These are phyloP conservation scores for Wallacemonas collosoma DNA, from an alignment of 208 protist genomes.

Conservation along the genomic window DNA sequence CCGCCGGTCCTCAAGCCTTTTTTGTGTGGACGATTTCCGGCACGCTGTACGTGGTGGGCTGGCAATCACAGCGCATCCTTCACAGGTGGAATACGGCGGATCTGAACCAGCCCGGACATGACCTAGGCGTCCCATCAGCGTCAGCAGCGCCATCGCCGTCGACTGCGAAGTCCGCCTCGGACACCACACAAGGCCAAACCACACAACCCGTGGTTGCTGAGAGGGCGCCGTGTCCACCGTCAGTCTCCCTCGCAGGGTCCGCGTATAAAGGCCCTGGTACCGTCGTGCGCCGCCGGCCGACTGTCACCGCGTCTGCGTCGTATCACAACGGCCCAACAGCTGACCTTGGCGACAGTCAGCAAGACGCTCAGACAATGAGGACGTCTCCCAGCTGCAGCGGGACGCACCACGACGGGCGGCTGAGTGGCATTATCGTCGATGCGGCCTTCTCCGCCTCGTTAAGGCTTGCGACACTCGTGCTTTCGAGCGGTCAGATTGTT, in stretches of 20 bases:
- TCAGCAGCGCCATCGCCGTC: not conserved
- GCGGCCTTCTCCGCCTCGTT: slow-evolving; percentile 32
- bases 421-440: slow-evolving; percentile 51
- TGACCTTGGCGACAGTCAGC: not conserved
- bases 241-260: not conserved
- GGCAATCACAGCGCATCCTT: slow-evolving; percentile 47
- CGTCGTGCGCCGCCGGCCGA: not conserved
- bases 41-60: slow-evolving; percentile 65
- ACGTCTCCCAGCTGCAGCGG: too few relatives aligned
- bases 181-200: too few relatives aligned
- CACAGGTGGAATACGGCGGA: slow-evolving; percentile 48
- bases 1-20: slow-evolving; percentile 53
- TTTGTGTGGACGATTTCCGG: slow-evolving; percentile 65
- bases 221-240: not conserved
- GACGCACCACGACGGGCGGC: not conserved
- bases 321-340: not conserved
- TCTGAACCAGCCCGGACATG: slow-evolving; percentile 27
- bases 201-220: too few relatives aligned
- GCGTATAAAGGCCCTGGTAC: not conserved
- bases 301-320: not conserved
- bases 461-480: slow-evolving; percentile 49
- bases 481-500: slow-evolving; percentile 58
- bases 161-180: not conserved
- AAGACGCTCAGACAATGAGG: too few relatives aligned
- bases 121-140: slow-evolving; percentile 5